Conservation (phyloP, 2,329 filamentous ascomycete species). For the Colletotrichum limetticola region DNA sequence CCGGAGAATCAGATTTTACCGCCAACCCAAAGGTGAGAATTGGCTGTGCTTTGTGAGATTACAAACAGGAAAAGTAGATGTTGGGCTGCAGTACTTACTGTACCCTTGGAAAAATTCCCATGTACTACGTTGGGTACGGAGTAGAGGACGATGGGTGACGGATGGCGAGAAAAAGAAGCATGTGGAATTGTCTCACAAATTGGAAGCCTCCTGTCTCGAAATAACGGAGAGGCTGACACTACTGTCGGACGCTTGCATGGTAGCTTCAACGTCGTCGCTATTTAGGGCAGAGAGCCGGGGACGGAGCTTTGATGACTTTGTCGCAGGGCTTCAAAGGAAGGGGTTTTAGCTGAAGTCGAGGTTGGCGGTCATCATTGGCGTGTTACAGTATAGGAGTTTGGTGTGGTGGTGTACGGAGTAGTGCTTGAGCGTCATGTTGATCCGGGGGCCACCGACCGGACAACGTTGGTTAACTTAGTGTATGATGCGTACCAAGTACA, state of each 20-base stretch:
- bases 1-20: neutral
- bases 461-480: neutral
- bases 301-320: neutral
- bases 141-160: neutral
- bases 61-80: neutral
- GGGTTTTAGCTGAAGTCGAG: neutral
- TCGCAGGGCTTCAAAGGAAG: conserved; percentile 6
- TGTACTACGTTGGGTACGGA: neutral
- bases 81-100: neutral
- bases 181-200: conserved; percentile 11
- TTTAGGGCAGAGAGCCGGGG: conserved; percentile 5
- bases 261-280: conserved; percentile 33
- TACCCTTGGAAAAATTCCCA: neutral
- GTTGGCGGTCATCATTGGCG: neutral
- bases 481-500: neutral
- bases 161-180: neutral
- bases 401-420: neutral
- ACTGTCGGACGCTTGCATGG: conserved; percentile 31
- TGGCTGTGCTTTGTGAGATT: neutral
- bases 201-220: conserved; percentile 27
- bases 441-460: neutral
- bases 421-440: conserved; percentile 6
- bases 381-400: neutral
- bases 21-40: neutral
- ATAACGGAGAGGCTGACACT: conserved; percentile 31